A percentile compares a stretch with the other conserved stretches of the same genome.
Evolutionary conservation across 768 basidiomycete species (phyloP).

Genomic region (Lactarius evosmus): DNA sequence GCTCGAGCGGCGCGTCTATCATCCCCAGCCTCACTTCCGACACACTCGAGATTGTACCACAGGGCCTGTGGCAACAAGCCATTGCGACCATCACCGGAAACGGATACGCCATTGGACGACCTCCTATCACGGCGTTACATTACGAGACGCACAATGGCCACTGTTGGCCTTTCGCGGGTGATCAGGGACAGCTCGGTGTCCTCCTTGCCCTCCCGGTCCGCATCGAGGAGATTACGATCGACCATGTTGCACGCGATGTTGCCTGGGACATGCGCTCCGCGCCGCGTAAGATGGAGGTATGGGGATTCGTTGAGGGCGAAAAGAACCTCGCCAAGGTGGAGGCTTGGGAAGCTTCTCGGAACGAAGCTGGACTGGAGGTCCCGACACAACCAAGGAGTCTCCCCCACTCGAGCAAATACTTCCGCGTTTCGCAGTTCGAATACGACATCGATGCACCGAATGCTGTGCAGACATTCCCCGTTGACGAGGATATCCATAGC

Average conservation of each 20-base stretch:
- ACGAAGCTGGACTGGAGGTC: conserved; percentile 29
- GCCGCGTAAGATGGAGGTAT: conserved; percentile 85
- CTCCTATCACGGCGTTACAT: conserved; percentile 85
- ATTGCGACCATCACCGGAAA: conserved; percentile 56
- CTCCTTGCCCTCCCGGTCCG: conserved; percentile 60
- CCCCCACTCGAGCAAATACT: conserved; percentile 32
- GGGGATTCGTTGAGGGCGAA: conserved; percentile 80
- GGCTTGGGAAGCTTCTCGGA: conserved; percentile 46
- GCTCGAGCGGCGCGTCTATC: conserved; percentile 75
- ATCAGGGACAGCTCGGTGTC: conserved; percentile 79
- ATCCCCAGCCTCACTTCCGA: conserved; percentile 80
- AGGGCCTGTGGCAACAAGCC: conserved; percentile 46
- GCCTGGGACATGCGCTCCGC: conserved; percentile 79
- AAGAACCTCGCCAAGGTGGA: conserved; percentile 64
- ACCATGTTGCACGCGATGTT: conserved; percentile 82
- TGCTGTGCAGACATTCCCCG: conserved; percentile 50
- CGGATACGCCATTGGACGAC: conserved; percentile 64
- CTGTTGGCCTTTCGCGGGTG: conserved; percentile 91
- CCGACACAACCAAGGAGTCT: conserved; percentile 34
- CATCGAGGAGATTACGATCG: conserved; percentile 70
- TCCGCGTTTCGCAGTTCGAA: conserved; percentile 46
- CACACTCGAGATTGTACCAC: conserved; percentile 66
- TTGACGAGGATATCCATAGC: conserved; percentile 53
- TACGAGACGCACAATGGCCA: conserved; percentile 78
- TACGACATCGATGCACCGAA: conserved; percentile 45